Evolutionary conservation across 1,139 yeast species (phyloP), one percentile per base, ranked within the genome.

Genomic region (Zygosaccharomyces pseudobailii): DNA sequence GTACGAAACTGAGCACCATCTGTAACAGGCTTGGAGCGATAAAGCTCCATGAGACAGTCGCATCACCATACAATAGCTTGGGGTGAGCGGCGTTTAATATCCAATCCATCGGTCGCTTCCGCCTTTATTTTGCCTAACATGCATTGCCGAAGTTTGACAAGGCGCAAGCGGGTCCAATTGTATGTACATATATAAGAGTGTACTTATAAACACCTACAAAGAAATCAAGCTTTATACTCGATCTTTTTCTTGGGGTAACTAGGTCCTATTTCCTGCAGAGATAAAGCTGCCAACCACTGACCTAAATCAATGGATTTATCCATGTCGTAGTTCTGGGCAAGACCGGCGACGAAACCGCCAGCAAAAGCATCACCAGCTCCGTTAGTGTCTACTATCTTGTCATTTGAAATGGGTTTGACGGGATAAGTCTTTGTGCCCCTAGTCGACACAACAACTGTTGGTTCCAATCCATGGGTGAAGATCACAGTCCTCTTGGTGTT

Each of bases 301-400:
- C 98, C 99, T 70, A 84, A 79, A 61, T 85, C 88, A 55, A 92
- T 76, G 51, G 86, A 73, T 44, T 78, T 73, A 41, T 74, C 73
- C 50, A 89, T 67, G 30, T 77, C 58, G 70, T 85, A 80, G 57
- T 84, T 89, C 71, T 84, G 74, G 48, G 87, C 95, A 58, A 90
- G 73, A 52, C 90, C 94, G 52, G 96, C 96, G 58, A 90, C 72
- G 70, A 92, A 92, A 49, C 98, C 99, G 65, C 96, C 95, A 51
- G 97, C 98, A 67, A 92, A 92, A 22, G 98, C 97, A 68, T 92
- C 99, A 69, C 98, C 99, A 40, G 98, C 98, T 75, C 98, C 98
- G 72, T 92, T 92, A 66, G 97, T 87, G 73, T 92, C 99, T 49
- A 78, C 83, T 55, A 92, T 78, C 70, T 84, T 75, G 44, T 76